Percentiles rank a stretch among this genome's conserved stretches.
These are phyloP conservation scores for Trichoderma arundinaceum DNA, from an alignment of 2,329 filamentous ascomycete genomes.

Conservation along the genomic window DNA sequence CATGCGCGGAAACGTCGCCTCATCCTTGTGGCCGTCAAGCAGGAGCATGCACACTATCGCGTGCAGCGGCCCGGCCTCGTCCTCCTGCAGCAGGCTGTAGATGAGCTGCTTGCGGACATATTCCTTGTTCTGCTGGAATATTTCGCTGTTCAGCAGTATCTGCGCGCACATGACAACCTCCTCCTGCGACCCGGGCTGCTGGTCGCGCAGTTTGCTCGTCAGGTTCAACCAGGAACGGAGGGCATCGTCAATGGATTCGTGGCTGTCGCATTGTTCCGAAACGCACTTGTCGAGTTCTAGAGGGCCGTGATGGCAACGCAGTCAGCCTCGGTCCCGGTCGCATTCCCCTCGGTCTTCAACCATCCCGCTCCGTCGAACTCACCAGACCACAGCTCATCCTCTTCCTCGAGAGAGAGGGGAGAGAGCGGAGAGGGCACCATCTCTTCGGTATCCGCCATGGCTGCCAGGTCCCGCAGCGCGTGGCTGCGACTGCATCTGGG, in stretches of 20 bases:
- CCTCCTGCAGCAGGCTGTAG: conserved; percentile 88
- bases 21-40: conserved; percentile 81
- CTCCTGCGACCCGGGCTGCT: conserved; percentile 76
- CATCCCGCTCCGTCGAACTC: conserved; percentile 33
- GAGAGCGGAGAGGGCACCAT: conserved; percentile 54
- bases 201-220: conserved; percentile 75
- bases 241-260: conserved; percentile 77
- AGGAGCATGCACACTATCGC: conserved; percentile 83
- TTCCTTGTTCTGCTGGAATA: conserved; percentile 76
- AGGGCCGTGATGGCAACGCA: conserved; percentile 30
- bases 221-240: conserved; percentile 84
- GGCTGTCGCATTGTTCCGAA: conserved; percentile 53
- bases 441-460: conserved; percentile 66
- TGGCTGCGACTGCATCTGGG: conserved; percentile 46
- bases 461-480: conserved; percentile 41
- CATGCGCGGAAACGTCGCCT: conserved; percentile 84
- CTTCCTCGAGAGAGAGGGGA: conserved; percentile 70
- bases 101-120: conserved; percentile 94
- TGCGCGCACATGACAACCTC: conserved; percentile 82
- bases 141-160: conserved; percentile 73
- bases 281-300: conserved; percentile 57
- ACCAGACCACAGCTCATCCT: conserved; percentile 92
- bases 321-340: not conserved
- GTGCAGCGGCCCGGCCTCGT: conserved; percentile 79
- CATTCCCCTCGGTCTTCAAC: not conserved